Percentiles rank a stretch among this genome's conserved stretches.
These are phyloP conservation scores for Porogramme epimiltina DNA, from an alignment of 1,284 basidiomycete genomes.

Conservation along the genomic window DNA sequence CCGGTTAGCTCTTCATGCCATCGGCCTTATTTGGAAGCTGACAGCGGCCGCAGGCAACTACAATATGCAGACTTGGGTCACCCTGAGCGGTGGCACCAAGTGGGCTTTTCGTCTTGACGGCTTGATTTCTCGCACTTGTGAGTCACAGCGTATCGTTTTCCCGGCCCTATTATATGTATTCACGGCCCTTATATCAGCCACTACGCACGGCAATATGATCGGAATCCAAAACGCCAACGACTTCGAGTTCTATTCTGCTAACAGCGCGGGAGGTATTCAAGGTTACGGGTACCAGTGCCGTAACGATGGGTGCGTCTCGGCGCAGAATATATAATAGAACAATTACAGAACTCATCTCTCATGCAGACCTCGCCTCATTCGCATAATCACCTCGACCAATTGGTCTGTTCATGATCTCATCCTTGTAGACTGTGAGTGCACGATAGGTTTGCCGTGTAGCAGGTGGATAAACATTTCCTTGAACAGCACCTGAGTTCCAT, in stretches of 20 bases:
- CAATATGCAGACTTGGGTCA: conserved; percentile 35
- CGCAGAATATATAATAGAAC: background rate
- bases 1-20: conserved; percentile 13
- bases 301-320: conserved; percentile 32
- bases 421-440: conserved; percentile 37
- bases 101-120: conserved; percentile 39
- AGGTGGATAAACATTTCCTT: no score
- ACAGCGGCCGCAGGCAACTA: conserved; percentile 24
- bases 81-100: conserved; percentile 30
- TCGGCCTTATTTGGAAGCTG: no score
- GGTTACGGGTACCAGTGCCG: conserved; percentile 35
- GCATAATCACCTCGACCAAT: conserved; percentile 34
- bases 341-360: no score
- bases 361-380: conserved; percentile 33
- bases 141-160: background rate
- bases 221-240: conserved; percentile 35
- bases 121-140: conserved; percentile 32
- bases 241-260: conserved; percentile 40
- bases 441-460: no score
- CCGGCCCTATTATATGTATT: background rate
- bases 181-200: conserved; percentile 22
- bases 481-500: conserved; percentile 39
- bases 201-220: conserved; percentile 36
- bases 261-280: conserved; percentile 38
- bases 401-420: conserved; percentile 40